Evolutionary conservation across 2,329 filamentous ascomycete species (phyloP).

Genomic region (Geoglossum cookeanum): DNA sequence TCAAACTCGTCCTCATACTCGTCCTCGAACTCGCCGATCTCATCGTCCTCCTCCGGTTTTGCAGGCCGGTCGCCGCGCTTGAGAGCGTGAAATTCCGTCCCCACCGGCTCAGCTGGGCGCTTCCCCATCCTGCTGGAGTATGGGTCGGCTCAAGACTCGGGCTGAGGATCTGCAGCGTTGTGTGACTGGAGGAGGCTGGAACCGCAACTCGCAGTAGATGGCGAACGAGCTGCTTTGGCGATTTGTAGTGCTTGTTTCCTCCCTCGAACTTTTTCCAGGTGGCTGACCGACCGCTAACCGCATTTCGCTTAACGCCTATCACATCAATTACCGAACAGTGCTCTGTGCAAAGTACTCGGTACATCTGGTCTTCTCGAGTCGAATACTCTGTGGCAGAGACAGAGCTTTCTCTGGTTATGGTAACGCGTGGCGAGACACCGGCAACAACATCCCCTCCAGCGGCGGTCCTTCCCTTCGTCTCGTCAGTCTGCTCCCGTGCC

Average conservation of each 20-base stretch:
- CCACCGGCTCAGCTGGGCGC: constrained; percentile 33
- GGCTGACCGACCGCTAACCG: background rate
- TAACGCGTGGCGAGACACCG: background rate
- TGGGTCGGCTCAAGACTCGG: background rate
- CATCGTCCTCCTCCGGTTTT: constrained; percentile 27
- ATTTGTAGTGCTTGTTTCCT: background rate
- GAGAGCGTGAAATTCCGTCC: constrained; percentile 31
- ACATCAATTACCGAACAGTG: background rate
- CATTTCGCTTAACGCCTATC: background rate
- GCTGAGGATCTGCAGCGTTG: background rate
- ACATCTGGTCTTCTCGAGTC: no score
- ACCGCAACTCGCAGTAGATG: background rate
- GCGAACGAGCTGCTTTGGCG: background rate
- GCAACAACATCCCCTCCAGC: background rate
- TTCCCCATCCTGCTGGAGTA: constrained; percentile 34
- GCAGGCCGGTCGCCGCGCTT: constrained; percentile 43
- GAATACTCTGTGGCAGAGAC: no score
- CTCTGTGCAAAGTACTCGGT: no score
- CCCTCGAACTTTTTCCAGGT: background rate
- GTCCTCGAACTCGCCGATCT: constrained; percentile 67
- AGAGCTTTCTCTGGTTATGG: background rate
- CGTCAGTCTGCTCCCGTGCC: background rate
- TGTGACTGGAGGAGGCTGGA: background rate
- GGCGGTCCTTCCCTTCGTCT: background rate
- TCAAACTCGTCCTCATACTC: constrained; percentile 89